Percentiles rank a stretch among this genome's conserved stretches.
phyloP scores from a whole-genome alignment of 768 basidiomycete species.

The Ephemerocybe angulata region DNA sequence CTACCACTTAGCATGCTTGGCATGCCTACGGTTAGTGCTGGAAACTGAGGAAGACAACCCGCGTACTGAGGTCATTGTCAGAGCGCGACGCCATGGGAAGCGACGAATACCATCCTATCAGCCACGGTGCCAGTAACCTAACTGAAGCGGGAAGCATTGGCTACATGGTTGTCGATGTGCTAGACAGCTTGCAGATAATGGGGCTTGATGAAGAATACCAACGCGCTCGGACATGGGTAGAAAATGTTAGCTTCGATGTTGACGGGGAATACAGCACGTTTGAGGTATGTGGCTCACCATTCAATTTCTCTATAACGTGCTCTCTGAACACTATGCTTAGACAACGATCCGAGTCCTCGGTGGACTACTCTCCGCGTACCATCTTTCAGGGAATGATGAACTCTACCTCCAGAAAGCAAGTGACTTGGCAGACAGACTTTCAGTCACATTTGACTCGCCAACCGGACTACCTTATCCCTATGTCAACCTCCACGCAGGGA shows the following conservation, averaged over 20 bases:
- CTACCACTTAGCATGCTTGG: slow-evolving; percentile 76
- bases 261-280: slow-evolving; percentile 84
- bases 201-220: slow-evolving; percentile 77
- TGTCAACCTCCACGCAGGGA: slow-evolving; percentile 63
- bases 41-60: too few species aligned
- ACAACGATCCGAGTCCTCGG: slow-evolving; percentile 92
- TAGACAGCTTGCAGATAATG: slow-evolving; percentile 90
- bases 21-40: slow-evolving; percentile 65
- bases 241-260: slow-evolving; percentile 69
- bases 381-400: slow-evolving; percentile 68
- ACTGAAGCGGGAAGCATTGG: slow-evolving; percentile 68
- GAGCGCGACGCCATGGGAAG: slow-evolving; percentile 89
- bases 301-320: background rate
- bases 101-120: slow-evolving; percentile 90
- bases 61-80: slow-evolving; percentile 24
- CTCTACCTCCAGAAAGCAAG: slow-evolving; percentile 74
- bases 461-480: slow-evolving; percentile 76
- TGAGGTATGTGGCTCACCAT: slow-evolving; percentile 53
- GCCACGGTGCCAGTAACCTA: slow-evolving; percentile 71
- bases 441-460: slow-evolving; percentile 79
- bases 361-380: slow-evolving; percentile 82
- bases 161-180: slow-evolving; percentile 84
- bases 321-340: slow-evolving; percentile 34
- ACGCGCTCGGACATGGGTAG: slow-evolving; percentile 79
- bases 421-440: slow-evolving; percentile 81